Evolutionary conservation across 371 early-diverging fungal genomes (phyloP).

Genomic region (Coemansia sp.): DNA sequence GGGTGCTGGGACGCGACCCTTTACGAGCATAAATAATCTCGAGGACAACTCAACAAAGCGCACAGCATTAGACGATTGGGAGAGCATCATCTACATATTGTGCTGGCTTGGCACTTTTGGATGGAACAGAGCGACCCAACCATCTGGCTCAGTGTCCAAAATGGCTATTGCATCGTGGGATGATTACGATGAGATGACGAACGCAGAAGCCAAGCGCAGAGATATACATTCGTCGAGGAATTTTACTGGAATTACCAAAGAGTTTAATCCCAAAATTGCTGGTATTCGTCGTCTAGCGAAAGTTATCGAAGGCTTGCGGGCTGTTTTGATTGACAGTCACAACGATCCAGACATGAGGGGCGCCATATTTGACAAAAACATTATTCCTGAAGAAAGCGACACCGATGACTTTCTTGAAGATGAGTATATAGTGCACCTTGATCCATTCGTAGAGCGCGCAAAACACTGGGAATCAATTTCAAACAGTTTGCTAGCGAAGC

Average conservation of each 20-base stretch:
- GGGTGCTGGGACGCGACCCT: background rate
- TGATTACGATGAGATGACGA: background rate
- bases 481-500: background rate
- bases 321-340: background rate
- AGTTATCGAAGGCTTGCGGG: too few relatives aligned
- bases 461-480: background rate
- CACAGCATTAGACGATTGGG: slow-evolving; percentile 31
- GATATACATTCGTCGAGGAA: background rate
- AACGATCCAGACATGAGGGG: background rate
- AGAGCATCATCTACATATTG: slow-evolving; percentile 15
- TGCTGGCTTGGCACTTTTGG: slow-evolving; percentile 21
- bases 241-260: background rate
- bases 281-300: too few relatives aligned
- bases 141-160: background rate
- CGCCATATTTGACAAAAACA: background rate
- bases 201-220: background rate
- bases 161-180: background rate
- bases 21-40: too few relatives aligned
- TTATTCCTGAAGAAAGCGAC: background rate
- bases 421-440: background rate
- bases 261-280: background rate
- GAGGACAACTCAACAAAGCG: too few relatives aligned
- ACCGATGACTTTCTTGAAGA: background rate
- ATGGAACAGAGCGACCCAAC: background rate
- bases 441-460: background rate